phyloP scores from a whole-genome alignment of 2,329 filamentous ascomycete species.

The Colletotrichum sp. region DNA sequence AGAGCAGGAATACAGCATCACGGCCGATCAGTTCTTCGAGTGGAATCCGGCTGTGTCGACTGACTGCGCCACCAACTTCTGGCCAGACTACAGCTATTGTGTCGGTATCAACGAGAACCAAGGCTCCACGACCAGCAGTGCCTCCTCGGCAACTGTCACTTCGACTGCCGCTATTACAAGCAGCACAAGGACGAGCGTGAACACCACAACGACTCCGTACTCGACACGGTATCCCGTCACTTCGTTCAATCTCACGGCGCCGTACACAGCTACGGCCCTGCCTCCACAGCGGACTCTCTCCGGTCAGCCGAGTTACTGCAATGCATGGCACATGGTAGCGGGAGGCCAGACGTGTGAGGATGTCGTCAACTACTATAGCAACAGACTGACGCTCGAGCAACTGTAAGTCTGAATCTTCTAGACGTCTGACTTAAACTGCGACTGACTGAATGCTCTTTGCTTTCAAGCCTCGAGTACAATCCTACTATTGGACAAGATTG shows the following conservation, averaged over 20 bases:
- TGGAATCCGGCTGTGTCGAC: background rate
- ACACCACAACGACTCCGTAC: background rate
- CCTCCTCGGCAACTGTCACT: background rate
- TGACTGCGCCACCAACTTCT: constrained; percentile 28
- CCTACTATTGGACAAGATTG: constrained; percentile 18
- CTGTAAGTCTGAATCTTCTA: background rate
- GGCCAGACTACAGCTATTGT: constrained; percentile 29
- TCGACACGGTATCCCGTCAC: constrained; percentile 8
- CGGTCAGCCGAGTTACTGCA: background rate
- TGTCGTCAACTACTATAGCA: background rate
- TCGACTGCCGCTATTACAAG: background rate
- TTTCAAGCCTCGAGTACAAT: constrained; percentile 13
- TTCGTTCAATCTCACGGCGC: background rate
- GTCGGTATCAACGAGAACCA: constrained; percentile 22
- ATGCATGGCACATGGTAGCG: background rate
- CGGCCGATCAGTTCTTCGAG: background rate
- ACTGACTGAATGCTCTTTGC: background rate
- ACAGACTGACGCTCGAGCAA: background rate
- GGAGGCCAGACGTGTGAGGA: background rate
- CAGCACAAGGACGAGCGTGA: constrained; percentile 9
- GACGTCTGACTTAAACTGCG: background rate
- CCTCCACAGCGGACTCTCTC: background rate
- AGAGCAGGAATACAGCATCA: background rate
- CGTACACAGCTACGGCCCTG: background rate
- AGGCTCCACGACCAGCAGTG: background rate